Evolutionary conservation across 345 rosid genomes (phyloP).

Genomic region (Murraya paniculata): DNA sequence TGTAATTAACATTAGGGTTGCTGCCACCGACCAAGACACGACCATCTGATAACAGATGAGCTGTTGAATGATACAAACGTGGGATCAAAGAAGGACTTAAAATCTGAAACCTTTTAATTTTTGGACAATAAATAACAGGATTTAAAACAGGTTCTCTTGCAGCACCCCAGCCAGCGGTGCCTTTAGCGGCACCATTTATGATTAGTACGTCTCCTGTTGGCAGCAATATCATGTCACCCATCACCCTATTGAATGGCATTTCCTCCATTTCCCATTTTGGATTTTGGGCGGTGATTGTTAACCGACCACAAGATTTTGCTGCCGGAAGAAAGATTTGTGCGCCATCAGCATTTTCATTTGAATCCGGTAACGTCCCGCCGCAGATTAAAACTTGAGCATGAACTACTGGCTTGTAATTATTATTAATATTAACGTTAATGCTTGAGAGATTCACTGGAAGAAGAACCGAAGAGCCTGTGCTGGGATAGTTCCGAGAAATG

Average conservation of each 20-base stretch:
- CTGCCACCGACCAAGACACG: conserved; percentile 44
- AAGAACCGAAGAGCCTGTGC: conserved; percentile 53
- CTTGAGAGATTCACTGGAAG: conserved; percentile 28
- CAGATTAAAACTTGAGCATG: conserved; percentile 38
- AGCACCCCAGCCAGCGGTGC: conserved; percentile 27
- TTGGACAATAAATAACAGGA: conserved; percentile 19
- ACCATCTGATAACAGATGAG: conserved; percentile 42
- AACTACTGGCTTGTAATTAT: background rate
- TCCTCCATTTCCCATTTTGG: conserved; percentile 40
- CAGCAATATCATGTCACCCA: conserved; percentile 53
- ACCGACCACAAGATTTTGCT: conserved; percentile 28
- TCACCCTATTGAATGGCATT: conserved; percentile 44
- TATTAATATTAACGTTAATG: no score
- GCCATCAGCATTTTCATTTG: conserved; percentile 6
- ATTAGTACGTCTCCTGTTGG: conserved; percentile 44
- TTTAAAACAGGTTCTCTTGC: conserved; percentile 20
- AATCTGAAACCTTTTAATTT: conserved; percentile 15
- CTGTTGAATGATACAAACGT: conserved; percentile 44
- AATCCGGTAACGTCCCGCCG: conserved; percentile 34
- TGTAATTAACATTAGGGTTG: conserved; percentile 37
- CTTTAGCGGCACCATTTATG: conserved; percentile 44
- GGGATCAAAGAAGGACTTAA: conserved; percentile 36
- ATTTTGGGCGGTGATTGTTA: conserved; percentile 16
- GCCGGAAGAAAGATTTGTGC: conserved; percentile 16
- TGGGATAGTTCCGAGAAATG: conserved; percentile 49